These are phyloP conservation scores for Helianthus tuberosus DNA, from an alignment of 129 eudicot species.

Conservation along the genomic window DNA sequence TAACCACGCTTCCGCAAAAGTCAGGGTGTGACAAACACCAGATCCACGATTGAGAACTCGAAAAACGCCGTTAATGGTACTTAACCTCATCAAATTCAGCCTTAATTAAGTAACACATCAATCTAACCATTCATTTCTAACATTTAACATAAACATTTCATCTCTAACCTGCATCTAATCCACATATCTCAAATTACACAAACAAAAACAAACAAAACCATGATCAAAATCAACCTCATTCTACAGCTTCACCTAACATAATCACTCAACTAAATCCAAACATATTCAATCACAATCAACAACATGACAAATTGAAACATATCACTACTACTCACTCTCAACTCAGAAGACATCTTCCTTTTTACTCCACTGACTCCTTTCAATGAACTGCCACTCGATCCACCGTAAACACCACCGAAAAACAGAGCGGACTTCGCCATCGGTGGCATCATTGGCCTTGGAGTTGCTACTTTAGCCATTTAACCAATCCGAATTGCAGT, in stretches of 20 bases:
- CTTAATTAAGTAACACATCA: background rate
- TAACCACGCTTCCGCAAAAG: no score
- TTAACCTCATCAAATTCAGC: background rate
- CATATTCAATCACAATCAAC: background rate
- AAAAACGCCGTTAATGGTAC: background rate
- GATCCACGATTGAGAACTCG: background rate
- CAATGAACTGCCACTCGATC: slow-evolving; percentile 34
- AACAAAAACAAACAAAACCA: background rate
- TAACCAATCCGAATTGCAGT: slow-evolving; percentile 6
- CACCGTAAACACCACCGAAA: slow-evolving; percentile 36
- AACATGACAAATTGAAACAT: background rate
- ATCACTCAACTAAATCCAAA: background rate
- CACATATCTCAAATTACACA: background rate
- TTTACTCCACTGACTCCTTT: slow-evolving; percentile 47
- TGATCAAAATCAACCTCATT: background rate
- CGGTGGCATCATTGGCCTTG: slow-evolving; percentile 39
- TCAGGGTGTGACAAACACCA: no score
- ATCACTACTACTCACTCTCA: slow-evolving; percentile 56
- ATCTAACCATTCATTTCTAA: background rate
- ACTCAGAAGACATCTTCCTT: slow-evolving; percentile 91
- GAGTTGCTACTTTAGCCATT: slow-evolving; percentile 84
- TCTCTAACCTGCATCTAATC: slow-evolving; percentile 11
- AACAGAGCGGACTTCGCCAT: slow-evolving; percentile 46
- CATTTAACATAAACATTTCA: slow-evolving; percentile 1
- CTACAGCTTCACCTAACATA: background rate